Evolutionary conservation across 768 basidiomycete species (phyloP), one percentile per base, ranked within the genome.

Genomic region (Cyclocybe cylindracea): DNA sequence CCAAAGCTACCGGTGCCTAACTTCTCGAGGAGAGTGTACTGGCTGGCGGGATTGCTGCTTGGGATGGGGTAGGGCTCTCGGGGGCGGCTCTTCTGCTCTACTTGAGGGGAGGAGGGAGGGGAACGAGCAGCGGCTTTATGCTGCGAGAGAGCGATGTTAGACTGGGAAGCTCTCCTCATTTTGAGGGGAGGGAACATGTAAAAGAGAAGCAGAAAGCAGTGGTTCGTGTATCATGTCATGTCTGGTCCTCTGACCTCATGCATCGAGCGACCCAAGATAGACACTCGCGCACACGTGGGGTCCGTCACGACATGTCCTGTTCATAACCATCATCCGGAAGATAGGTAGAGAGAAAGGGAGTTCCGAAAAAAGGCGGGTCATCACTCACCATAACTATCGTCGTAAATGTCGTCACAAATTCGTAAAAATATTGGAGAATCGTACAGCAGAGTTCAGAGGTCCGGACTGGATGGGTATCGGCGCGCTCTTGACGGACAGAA

Each of bases 1-100:
- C 96, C 96, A 65, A 99, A 99, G 67, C 90, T 93, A 34, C 96
- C 96, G 18, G 93, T 95, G 11, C 96, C 96, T n/a, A 98, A 81
- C 68, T 97, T 98, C 72, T 97, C 93, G 49, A 95, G 79, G 34
- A 98, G 73, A 40, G 91, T 91, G 67, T 97, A 98, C 63, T 96
- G 91, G 59, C 85, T 89, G 9, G 91, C 85, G 14, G 94, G 93
- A 63, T 93, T 93, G 67, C 66, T 88, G 66, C 78, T 84, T 35
- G 89, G 86, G 49, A 87, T 71, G 10, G 89, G 87, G 66, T 77
- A 82, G 13, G 88, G 87, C 41, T 85, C 87, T 51, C 77, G 69
- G 10, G 70, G 66, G 9, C 69, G 71, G 41, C 69, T 47, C 50
- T 70, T 75, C 24, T 65, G 68, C 54, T 82, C 81, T 24, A 67